Conservation (phyloP, 495 filamentous ascomycete species). For the Pseudevernia furfuracea region DNA sequence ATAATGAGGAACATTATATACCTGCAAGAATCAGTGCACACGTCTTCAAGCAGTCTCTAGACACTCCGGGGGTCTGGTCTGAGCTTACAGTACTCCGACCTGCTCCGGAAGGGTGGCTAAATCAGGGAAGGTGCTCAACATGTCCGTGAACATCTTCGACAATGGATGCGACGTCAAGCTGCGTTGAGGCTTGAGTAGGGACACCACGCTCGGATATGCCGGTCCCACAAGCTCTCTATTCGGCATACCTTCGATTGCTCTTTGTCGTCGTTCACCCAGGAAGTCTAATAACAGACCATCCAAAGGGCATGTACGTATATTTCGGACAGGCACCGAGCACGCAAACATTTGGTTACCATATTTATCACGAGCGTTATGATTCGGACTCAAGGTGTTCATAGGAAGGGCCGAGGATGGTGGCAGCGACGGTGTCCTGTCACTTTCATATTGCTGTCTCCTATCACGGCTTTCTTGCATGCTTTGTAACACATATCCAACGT, state of each 20-base stretch:
- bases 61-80: too few species aligned
- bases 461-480: conserved; percentile 17
- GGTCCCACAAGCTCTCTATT: conserved; percentile 59
- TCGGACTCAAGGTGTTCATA: conserved; percentile 18
- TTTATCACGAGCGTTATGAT: conserved; percentile 5
- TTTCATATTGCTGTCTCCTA: conserved; percentile 10
- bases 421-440: conserved; percentile 16
- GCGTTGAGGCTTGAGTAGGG: conserved; percentile 60
- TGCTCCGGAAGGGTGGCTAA: conserved; percentile 63
- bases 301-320: conserved; percentile 61
- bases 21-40: conserved; percentile 6
- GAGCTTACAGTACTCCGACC: conserved; percentile 53
- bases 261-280: conserved; percentile 56
- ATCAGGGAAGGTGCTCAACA: conserved; percentile 65
- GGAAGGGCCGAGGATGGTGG: conserved; percentile 8
- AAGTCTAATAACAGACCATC: conserved; percentile 73
- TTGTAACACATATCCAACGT: conserved; percentile 61
- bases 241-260: conserved; percentile 52
- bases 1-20: conserved; percentile 77
- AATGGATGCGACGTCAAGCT: conserved; percentile 58
- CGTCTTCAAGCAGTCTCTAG: neutral
- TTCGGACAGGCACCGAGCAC: conserved; percentile 47
- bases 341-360: conserved; percentile 24
- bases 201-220: conserved; percentile 65
- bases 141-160: conserved; percentile 75